A percentile compares a stretch with the other conserved stretches of the same genome.
Evolutionary conservation across 2,329 filamentous ascomycete genomes (phyloP).

Genomic region (Mariannaea sp.): DNA sequence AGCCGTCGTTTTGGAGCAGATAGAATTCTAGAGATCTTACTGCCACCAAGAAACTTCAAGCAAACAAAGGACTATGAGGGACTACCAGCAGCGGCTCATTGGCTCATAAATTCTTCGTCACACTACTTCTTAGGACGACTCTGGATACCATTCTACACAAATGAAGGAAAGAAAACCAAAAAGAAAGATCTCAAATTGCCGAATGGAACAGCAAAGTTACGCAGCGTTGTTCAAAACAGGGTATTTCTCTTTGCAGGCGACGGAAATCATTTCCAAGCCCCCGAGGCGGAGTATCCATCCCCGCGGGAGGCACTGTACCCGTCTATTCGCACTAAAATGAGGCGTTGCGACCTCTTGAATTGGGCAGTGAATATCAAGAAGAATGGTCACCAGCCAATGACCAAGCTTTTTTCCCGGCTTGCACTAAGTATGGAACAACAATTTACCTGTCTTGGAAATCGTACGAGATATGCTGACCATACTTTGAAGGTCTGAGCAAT

Average conservation of each 20-base stretch:
- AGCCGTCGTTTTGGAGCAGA: conserved; percentile 61
- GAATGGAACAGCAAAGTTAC: conserved; percentile 22
- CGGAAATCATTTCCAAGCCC: conserved; percentile 48
- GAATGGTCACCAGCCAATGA: conserved; percentile 52
- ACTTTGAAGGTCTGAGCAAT: conserved; percentile 54
- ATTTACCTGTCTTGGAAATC: too few species aligned
- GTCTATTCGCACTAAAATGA: conserved; percentile 41
- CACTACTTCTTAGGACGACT: conserved; percentile 53
- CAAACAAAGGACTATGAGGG: conserved; percentile 41
- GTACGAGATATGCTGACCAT: conserved; percentile 5
- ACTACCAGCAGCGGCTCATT: conserved; percentile 38
- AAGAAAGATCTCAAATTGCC: conserved; percentile 21
- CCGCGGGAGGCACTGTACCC: conserved; percentile 32
- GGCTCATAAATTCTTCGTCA: conserved; percentile 30
- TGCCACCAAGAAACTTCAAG: conserved; percentile 49
- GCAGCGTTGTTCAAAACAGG: conserved; percentile 43
- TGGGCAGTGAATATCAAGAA: conserved; percentile 56
- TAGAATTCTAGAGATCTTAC: conserved; percentile 60
- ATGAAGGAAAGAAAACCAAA: conserved; percentile 45
- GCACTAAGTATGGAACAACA: conserved; percentile 50
- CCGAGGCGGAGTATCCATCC: conserved; percentile 25
- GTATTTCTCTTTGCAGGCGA: conserved; percentile 61
- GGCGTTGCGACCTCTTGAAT: conserved; percentile 50
- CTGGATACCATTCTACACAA: conserved; percentile 55
- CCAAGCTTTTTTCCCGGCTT: conserved; percentile 65